These are phyloP conservation scores for California macrophylla DNA, from an alignment of 441 rosid genomes.

Conservation along the genomic window DNA sequence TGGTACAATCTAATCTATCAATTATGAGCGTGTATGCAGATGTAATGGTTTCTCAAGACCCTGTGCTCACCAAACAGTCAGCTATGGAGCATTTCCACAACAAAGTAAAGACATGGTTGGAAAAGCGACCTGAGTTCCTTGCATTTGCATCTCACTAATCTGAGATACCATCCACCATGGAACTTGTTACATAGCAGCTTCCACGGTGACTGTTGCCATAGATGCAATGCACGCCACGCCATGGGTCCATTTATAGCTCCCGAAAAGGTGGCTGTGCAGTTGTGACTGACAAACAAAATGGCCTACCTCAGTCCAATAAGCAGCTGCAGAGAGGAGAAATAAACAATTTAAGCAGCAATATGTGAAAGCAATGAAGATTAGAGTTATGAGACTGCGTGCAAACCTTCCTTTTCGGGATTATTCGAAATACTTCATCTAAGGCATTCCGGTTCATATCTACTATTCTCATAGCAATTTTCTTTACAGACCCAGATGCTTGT, in stretches of 20 bases:
- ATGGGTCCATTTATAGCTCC: constrained; percentile 55
- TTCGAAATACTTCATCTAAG: neutral
- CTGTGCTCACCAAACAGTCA: constrained; percentile 23
- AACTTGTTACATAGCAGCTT: constrained; percentile 26
- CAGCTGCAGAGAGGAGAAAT: neutral
- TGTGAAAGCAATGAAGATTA: neutral
- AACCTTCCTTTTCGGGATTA: neutral
- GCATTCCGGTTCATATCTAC: neutral
- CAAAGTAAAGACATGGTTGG: constrained; percentile 31
- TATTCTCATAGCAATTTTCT: neutral
- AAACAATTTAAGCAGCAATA: neutral
- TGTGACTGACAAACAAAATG: constrained; percentile 24
- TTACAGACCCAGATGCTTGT: neutral
- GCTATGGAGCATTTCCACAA: constrained; percentile 26
- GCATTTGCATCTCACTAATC: constrained; percentile 24
- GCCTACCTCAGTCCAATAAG: neutral
- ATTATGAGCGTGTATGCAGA: constrained; percentile 15
- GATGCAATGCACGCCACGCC: constrained; percentile 54
- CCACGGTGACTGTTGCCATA: constrained; percentile 39
- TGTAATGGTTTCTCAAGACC: constrained; percentile 17
- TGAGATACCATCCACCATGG: constrained; percentile 39
- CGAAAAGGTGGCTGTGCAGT: constrained; percentile 48
- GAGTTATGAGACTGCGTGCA: neutral
- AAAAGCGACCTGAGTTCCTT: constrained; percentile 21
- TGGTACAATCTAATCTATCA: too few species aligned